Evolutionary conservation across 1,139 yeast genomes (phyloP), one percentile per base, ranked within the genome.

Genomic region (Pichia cactophila): DNA sequence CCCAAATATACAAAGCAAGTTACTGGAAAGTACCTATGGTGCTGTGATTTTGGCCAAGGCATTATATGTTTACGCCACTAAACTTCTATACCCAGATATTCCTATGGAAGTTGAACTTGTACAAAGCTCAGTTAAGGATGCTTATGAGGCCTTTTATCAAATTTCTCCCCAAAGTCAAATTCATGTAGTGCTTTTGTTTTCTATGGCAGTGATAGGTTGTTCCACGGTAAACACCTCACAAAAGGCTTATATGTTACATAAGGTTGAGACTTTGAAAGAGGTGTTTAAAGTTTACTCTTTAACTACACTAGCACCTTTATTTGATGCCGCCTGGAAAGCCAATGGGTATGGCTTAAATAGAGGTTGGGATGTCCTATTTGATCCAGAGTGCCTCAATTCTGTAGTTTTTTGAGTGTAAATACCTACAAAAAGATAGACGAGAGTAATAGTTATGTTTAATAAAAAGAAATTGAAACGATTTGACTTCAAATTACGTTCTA

Each of bases 1-100:
- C 6, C 48, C 42, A 42, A 50, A 53, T 43, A 58, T 62, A 35
- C 58, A 55, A 41, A 52, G 50, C 33, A 51, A 55, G 26, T 43
- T 62, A 17, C 33, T 56, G 50, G 61, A 59, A 41, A 62, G 64
- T 51, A 59, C 64, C 47, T 49, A 54, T 45, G 54, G 53, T 3
- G 61, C 61, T 8, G 56, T 48, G 8, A 53, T 62, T 33, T 54
- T 56, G 6, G 50, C 61, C 14, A 56, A 53, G 26, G 58, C 61
- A 5, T 51, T 59, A 4, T 55, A 43, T 31, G 50, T 62, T 6
- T 54, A 55, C 20, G 45, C 60, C 5, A 52, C 53, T 14, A 60
- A 58, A 38, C 33, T 61, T 17, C 17, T 60, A 3, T 28, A 56
- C 31, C 60, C 60, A 6, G 54, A 52, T 4, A 44, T 47, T 33